Evolutionary conservation across 139 green algal genomes (phyloP).

Genomic region (Asterochloris erici): DNA sequence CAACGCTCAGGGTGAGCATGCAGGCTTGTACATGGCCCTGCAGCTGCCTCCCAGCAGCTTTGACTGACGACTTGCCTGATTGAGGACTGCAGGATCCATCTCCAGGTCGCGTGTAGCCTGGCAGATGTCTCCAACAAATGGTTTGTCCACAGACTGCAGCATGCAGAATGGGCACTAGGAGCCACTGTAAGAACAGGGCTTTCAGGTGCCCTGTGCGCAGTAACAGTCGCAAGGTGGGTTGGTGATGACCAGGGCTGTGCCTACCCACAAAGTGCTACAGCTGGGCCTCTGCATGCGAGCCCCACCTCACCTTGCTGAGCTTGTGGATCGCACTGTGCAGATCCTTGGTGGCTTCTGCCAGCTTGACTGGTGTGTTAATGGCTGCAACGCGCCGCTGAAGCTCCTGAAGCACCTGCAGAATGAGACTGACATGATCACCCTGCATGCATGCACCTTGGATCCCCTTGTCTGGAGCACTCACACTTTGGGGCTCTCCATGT

Average conservation of each 20-base stretch:
- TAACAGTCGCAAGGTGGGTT: not conserved
- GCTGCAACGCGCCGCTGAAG: constrained; percentile 23
- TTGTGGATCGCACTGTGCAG: constrained; percentile 68
- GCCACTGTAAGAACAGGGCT: not conserved
- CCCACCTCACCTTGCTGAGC: constrained; percentile 65
- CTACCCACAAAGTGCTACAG: too few relatives aligned
- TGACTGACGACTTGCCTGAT: constrained; percentile 44
- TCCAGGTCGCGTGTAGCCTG: constrained; percentile 44
- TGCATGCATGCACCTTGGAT: too few relatives aligned
- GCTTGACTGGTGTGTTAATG: constrained; percentile 25
- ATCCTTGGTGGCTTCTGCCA: constrained; percentile 69
- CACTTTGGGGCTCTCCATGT: too few relatives aligned
- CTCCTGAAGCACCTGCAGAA: constrained; percentile 7
- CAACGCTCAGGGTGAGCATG: too few relatives aligned
- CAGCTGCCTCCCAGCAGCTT: too few relatives aligned
- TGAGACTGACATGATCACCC: not conserved
- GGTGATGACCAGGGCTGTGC: not conserved
- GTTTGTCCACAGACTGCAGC: constrained; percentile 74
- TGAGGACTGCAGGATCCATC: constrained; percentile 57
- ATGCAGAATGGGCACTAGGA: not conserved
- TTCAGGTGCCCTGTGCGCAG: not conserved
- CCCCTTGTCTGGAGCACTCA: too few relatives aligned
- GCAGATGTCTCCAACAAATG: constrained; percentile 73
- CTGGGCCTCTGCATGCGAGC: too few relatives aligned
- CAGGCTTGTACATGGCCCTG: not conserved